Evolutionary conservation across 257 asterid genomes (phyloP).

Genomic region (Lycium barbarum): DNA sequence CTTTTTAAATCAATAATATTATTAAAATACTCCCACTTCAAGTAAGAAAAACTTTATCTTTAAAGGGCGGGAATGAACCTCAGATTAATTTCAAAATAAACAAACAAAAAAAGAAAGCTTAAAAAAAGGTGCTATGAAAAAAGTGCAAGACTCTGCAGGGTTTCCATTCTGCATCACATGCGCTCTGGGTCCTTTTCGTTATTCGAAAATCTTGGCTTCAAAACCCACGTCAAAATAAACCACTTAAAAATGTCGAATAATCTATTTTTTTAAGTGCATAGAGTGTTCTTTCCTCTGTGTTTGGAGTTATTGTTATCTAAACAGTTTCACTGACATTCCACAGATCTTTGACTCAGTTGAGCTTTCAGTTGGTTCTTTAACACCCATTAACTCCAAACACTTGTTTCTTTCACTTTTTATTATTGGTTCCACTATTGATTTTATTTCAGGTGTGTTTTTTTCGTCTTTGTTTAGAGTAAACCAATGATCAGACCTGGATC

Average conservation of each 20-base stretch:
- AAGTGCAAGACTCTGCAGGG: constrained; percentile 28
- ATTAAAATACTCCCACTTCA: not conserved
- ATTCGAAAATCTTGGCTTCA: constrained; percentile 14
- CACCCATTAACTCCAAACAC: constrained; percentile 33
- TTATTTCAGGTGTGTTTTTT: not conserved
- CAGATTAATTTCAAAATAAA: constrained; percentile 44
- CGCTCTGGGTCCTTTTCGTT: constrained; percentile 36
- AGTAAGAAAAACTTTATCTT: not conserved
- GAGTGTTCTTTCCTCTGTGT: constrained; percentile 3
- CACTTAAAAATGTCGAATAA: not conserved
- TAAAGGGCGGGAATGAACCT: constrained; percentile 55
- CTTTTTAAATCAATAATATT: not conserved
- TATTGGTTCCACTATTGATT: not conserved
- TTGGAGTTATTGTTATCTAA: not conserved
- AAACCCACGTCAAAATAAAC: not conserved
- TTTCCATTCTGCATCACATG: constrained; percentile 56
- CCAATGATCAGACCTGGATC: not conserved
- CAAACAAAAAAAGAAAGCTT: constrained; percentile 25
- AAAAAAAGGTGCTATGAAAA: constrained; percentile 16
- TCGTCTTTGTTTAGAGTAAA: not conserved
- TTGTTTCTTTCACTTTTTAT: not conserved
- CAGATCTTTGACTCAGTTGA: constrained; percentile 43
- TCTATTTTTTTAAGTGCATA: not conserved
- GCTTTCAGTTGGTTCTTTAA: constrained; percentile 15
- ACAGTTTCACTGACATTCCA: constrained; percentile 33